phyloP scores from a whole-genome alignment of 1,284 basidiomycete species.

The Ustilago lituana region DNA sequence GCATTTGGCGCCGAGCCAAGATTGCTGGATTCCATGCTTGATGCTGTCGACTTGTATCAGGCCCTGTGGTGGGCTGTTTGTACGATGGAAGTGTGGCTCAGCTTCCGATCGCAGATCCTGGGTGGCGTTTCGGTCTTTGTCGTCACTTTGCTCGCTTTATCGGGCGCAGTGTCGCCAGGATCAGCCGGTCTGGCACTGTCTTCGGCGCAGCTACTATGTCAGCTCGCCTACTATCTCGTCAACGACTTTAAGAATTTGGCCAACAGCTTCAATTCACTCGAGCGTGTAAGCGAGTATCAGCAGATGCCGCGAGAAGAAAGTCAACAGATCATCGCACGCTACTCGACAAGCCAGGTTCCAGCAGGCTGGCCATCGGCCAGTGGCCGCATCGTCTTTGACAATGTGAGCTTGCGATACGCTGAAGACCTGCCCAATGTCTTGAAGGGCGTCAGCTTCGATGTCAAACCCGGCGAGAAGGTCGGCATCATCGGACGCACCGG shows the following conservation, averaged over 20 bases:
- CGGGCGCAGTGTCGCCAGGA: constrained; percentile 76
- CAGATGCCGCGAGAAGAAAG: constrained; percentile 82
- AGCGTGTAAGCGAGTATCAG: constrained; percentile 87
- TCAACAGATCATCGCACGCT: constrained; percentile 8
- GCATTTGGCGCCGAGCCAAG: constrained; percentile 58
- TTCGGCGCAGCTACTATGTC: constrained; percentile 61
- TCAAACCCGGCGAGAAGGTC: constrained; percentile 77
- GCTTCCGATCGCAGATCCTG: constrained; percentile 54
- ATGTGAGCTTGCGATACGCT: constrained; percentile 82
- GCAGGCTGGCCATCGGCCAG: constrained; percentile 70
- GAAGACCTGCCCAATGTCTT: constrained; percentile 85
- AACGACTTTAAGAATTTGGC: constrained; percentile 55
- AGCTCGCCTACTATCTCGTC: constrained; percentile 49
- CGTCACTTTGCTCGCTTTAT: constrained; percentile 75
- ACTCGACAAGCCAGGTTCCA: constrained; percentile 31
- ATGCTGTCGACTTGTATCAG: constrained; percentile 47
- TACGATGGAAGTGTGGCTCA: constrained; percentile 63
- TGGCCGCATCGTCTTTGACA: constrained; percentile 74
- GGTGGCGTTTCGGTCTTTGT: constrained; percentile 53
- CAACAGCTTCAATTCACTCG: constrained; percentile 76
- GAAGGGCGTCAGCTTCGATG: constrained; percentile 78
- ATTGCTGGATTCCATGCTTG: constrained; percentile 51
- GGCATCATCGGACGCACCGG: constrained; percentile 71
- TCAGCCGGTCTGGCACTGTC: constrained; percentile 86
- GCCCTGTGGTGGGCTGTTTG: constrained; percentile 61